phyloP scores from a whole-genome alignment of 2,329 filamentous ascomycete genomes.

The Penicillium sp. region DNA sequence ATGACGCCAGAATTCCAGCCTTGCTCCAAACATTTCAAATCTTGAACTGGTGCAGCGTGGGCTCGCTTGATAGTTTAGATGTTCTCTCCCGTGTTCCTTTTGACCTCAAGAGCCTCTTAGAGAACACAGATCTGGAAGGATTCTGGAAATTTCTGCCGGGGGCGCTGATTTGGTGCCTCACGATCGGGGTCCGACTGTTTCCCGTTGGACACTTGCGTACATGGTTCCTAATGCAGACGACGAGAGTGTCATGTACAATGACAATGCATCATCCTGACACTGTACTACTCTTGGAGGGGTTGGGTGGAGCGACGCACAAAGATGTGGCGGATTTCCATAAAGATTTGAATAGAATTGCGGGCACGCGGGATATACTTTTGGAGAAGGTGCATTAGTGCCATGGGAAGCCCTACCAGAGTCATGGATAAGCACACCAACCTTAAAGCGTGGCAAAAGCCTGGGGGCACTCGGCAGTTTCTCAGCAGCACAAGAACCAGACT shows the following conservation, averaged over 20 bases:
- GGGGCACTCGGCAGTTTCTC: constrained; percentile 6
- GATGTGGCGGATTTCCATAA: neutral
- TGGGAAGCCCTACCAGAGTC: neutral
- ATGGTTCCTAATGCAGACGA: constrained; percentile 25
- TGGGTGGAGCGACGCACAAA: constrained; percentile 6
- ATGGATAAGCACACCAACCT: neutral
- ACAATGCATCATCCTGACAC: constrained; percentile 8
- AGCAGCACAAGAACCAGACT: constrained; percentile 5
- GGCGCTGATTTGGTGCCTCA: constrained; percentile 22
- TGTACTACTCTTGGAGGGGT: constrained; percentile 13
- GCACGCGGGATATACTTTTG: neutral
- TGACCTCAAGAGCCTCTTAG: constrained; percentile 11
- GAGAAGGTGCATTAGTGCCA: neutral
- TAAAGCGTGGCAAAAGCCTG: neutral
- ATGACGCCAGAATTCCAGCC: neutral
- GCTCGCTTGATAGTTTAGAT: neutral
- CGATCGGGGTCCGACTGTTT: constrained; percentile 16
- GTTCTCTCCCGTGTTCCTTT: neutral
- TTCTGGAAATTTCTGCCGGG: constrained; percentile 18
- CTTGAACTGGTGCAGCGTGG: neutral
- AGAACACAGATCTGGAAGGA: constrained; percentile 11
- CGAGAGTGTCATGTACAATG: constrained; percentile 14
- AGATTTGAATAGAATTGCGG: neutral
- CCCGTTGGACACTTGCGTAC: constrained; percentile 3
- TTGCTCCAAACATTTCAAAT: constrained; percentile 1